Base-by-base conservation (phyloP, 1,284 basidiomycete genomes). In the Cystobasidiaceae sp. region DNA sequence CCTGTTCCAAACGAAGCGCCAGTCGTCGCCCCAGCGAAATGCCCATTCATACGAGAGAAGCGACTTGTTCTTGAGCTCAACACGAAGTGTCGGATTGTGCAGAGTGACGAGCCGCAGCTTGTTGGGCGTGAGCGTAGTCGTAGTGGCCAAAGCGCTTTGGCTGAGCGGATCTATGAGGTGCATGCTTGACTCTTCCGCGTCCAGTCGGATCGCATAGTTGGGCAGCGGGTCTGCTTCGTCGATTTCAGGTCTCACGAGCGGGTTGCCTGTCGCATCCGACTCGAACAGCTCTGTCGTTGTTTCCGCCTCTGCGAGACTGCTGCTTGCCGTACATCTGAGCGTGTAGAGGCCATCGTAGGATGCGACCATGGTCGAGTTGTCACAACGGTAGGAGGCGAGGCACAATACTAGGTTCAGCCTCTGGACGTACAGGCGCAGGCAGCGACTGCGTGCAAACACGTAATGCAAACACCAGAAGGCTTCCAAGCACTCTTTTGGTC, bases 61-160 rank as follows among this genome's bases (percentile, higher is more conserved):
- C 19, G 34, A 34, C 45, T 56, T 64, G 21, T 64, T 64, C 61
- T 64, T 64, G 23, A 64, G 11, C 25, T 64, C 61, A 28, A 64
- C 45, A 9, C 41, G 21, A 6, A 7, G 34, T 25, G 46, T 50
- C 11, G 61, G 61, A 19, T 64, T 64, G 34, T 56, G 43, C 23
- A 64, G 44, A 19, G 46, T 49, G 33, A 64, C 56, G 30, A 44
- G 43, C 17, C 61, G 27, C 17, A 64, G 52, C 52, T 64, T 64
- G 43, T 64, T 64, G 11, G 61, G 27, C 15, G 48, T n/a, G n/a
- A 56, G n/a, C 2, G 46, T 30, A 7, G 43, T 45, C 6, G 48
- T 50, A n/a, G 51, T 55, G 44, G 44, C 30, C 19, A 64, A 37
- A 17, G 37, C 34, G 21, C 51, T 27, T 17, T 19, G 3, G 33